Base-by-base conservation (phyloP, 352 stramenopile species). In the Phytophthora idaei region DNA sequence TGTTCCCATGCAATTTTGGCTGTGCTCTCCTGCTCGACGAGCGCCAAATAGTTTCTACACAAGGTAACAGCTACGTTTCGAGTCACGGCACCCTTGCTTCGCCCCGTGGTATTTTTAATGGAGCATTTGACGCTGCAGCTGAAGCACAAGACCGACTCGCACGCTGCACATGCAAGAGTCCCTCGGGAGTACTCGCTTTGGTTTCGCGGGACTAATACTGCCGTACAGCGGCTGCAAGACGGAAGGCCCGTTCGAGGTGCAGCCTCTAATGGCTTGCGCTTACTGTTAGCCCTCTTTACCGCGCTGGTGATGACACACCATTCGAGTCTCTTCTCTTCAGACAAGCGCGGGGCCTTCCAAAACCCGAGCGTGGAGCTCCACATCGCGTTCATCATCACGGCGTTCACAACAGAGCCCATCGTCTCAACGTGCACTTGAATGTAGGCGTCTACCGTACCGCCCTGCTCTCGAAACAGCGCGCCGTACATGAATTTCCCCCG, bases 401-500 rank as follows among this genome's bases (percentile, higher is more conserved):
- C 52, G 36, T 73, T 59, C 14, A 66, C 5, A 27, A 71, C 39
- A 14, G 17, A n/a, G 5, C 45, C 45, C 28, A 44, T 52, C 4
- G 64, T 61, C 42, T 73, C 66, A n/a, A 73, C 59, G 28, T 61
- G 57, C 15, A 69, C 10, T 41, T 73, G 50, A 7, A 69, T 55
- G n/a, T 69, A 73, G 25, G 69, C 59, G 21, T 73, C 66, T 2
- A 73, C 54, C 2, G 41, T 50, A 9, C 66, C 66, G n/a, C 65
- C 42, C 15, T 48, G 47, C 15, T 73, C 52, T 27, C 55, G 36
- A 54, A 65, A 73, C 12, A 73, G 5, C 11, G 66, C 60, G 7
- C 59, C 54, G 42, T 73, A 69, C 66, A 69, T 64, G 32, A 73
- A 31, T 21, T 65, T 69, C 8, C 47, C 66, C n/a, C 66, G 52